A percentile compares a stretch with the other conserved stretches of the same genome.
These are phyloP conservation scores for Plasmodium malariae DNA, from an alignment of 169 alveolate species.

Conservation along the genomic window DNA sequence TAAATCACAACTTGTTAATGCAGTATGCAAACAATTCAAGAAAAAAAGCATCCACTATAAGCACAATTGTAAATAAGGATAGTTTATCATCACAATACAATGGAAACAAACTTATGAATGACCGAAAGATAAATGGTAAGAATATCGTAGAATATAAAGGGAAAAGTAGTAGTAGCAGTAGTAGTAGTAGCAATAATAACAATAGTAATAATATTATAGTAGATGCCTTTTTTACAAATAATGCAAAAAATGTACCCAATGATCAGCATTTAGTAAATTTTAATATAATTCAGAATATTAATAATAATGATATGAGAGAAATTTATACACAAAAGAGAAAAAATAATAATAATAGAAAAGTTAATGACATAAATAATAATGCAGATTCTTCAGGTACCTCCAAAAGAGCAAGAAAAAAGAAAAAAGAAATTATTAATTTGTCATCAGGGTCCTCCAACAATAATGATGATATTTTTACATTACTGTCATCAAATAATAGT, in stretches of 20 bases:
- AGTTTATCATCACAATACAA: not conserved
- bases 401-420: slow-evolving; percentile 42
- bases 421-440: slow-evolving; percentile 19
- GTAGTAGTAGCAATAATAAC: no score
- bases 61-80: not conserved
- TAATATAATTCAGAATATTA: slow-evolving; percentile 5
- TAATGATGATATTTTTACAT: no score
- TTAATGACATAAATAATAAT: slow-evolving; percentile 5
- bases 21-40: not conserved
- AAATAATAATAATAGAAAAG: slow-evolving; percentile 2
- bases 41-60: not conserved
- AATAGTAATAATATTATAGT: not conserved
- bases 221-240: not conserved
- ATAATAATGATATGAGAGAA: slow-evolving; percentile 9
- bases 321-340: slow-evolving; percentile 22
- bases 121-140: not conserved
- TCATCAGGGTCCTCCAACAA: slow-evolving; percentile 32
- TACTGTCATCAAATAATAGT: not conserved
- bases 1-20: not conserved
- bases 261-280: slow-evolving; percentile 6
- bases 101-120: not conserved
- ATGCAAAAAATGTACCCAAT: not conserved
- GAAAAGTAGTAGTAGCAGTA: no score
- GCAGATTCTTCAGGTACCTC: not conserved
- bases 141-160: slow-evolving; percentile 1